A percentile compares a stretch with the other conserved stretches of the same genome.
Evolutionary conservation across 2,329 filamentous ascomycete species (phyloP).

Genomic region (Botrytis cinerea): DNA sequence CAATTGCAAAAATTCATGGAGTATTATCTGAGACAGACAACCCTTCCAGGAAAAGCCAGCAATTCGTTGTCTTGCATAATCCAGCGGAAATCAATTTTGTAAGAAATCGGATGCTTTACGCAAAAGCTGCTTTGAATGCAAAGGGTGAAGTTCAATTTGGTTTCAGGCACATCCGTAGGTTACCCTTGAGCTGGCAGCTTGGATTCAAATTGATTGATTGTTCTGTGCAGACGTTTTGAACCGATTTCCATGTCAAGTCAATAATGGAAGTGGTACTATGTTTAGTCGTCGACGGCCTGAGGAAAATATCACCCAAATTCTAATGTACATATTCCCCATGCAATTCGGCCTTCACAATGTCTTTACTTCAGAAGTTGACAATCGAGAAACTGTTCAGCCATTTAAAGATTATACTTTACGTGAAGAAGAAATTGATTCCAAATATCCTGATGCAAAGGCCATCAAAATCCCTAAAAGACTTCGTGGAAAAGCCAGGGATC

Average conservation of each 20-base stretch:
- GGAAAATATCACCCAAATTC: constrained; percentile 65
- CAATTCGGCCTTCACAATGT: constrained; percentile 91
- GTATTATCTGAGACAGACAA: neutral
- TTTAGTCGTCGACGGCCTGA: constrained; percentile 1
- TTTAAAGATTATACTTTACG: constrained; percentile 85
- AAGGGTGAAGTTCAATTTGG: constrained; percentile 71
- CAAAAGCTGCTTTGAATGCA: constrained; percentile 69
- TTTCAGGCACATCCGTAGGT: constrained; percentile 77
- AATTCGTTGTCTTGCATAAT: constrained; percentile 43
- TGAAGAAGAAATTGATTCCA: constrained; percentile 71
- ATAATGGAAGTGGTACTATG: neutral
- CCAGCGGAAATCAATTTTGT: constrained; percentile 67
- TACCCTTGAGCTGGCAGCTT: constrained; percentile 10
- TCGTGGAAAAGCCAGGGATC: constrained; percentile 57
- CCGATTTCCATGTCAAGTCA: constrained; percentile 51
- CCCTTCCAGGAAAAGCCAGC: neutral
- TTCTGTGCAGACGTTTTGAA: constrained; percentile 73
- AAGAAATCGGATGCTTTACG: constrained; percentile 84
- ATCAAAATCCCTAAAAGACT: constrained; percentile 64
- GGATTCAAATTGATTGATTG: constrained; percentile 34
- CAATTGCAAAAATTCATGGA: neutral
- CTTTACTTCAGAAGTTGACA: constrained; percentile 72
- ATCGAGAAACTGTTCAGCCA: constrained; percentile 65
- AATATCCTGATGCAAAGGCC: constrained; percentile 32
- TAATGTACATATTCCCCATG: constrained; percentile 92